Evolutionary conservation across 352 stramenopile genomes (phyloP), one percentile per base, ranked within the genome.

Genomic region (Globisporangium apiculatum): DNA sequence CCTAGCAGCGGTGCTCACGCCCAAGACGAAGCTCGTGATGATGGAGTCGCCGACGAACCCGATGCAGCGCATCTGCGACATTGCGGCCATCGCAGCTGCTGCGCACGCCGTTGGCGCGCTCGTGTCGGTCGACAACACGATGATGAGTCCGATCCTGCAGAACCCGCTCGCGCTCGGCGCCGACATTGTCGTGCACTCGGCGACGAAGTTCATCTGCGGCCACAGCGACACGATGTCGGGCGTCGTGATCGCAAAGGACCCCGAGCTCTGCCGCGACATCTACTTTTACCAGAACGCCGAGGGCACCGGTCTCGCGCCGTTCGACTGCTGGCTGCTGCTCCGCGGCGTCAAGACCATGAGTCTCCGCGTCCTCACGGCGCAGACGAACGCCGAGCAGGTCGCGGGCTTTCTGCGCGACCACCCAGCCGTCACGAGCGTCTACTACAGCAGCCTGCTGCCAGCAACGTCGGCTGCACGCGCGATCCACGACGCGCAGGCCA

Each of bases 161-260:
- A 96, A 97, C 62, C 96, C 96, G 35, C 63, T 98, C 8, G 64
- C 76, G 38, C 76, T 98, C 6, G 96, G 96, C 18, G 95, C 96
- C 7, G 97, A 99, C 75, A 85, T 98, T 31, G 91, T 98, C 31
- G 76, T 99, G 53, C 96, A 99, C 76, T 98, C 87, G 51, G 94
- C 86, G 24, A 99, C 97, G 52, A 99, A 99, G 75, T 99, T 98
- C 65, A 81, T 99, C 55, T 96, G 82, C 59, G 97, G 97, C 52
- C 97, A 99, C 77, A 97, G 87, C 46, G 96, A 99, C 78, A 96
- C 95, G 38, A 89, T 99, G 69, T 86, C 95, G 7, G 97, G 97
- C 11, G 83, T 98, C 41, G 76, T 98, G 38, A 96, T 89, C 50
- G 70, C 71, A 60, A 96, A 88, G 68, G 79, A 91, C 65, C 76